Evolutionary conservation across 2,329 filamentous ascomycete genomes (phyloP), one percentile per base, ranked within the genome.

Genomic region (Beauveria varroae): DNA sequence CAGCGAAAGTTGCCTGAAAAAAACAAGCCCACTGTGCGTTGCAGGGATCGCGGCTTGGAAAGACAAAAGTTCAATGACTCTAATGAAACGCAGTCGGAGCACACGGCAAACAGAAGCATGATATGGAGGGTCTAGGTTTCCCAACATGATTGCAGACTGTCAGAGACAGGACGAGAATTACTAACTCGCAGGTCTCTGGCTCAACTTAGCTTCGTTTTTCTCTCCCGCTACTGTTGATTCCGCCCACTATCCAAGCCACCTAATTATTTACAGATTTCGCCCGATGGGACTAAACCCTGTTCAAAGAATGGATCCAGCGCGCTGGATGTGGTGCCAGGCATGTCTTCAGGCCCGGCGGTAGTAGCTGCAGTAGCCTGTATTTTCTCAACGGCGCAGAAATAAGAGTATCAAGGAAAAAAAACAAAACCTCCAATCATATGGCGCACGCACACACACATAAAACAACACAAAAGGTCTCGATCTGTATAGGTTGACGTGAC

Each of bases 231-330:
- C 28, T 34, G 30, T 18, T 40, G 2, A 12, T 26, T 34, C 47
- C 26, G 47, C 47, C 37, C 57, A 59, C 57, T 26, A 34, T 22
- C 47, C 57, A 14, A 47, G 57, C 57, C 57, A 59, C 57, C 47
- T 14, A 52, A 59, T 59, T 26, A 47, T 44, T 24, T 52, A 41
- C 37, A 52, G 47, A 52, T 52, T 59, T 59, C 47, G 24, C 16
- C 43, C 47, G 57, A 59, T 59, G 57, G 37, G 57, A 59, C 57
- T 59, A 59, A 59, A 59, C 57, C 57, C 57, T 52, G 57, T 46
- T 59, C 40, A 52, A 44, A 50, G 34, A 52, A 59, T 59, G 57
- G 57, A 59, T 59, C 57, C 47, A 22, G n/a, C 57, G 18, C 57
- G 12, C 24, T 59, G 57, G 47, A 22, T 51, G 56, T 52, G 46